A percentile compares a stretch with the other conserved stretches of the same genome.
Conservation (phyloP, 2,329 filamentous ascomycete species). For the Parastagonospora nodorum region DNA sequence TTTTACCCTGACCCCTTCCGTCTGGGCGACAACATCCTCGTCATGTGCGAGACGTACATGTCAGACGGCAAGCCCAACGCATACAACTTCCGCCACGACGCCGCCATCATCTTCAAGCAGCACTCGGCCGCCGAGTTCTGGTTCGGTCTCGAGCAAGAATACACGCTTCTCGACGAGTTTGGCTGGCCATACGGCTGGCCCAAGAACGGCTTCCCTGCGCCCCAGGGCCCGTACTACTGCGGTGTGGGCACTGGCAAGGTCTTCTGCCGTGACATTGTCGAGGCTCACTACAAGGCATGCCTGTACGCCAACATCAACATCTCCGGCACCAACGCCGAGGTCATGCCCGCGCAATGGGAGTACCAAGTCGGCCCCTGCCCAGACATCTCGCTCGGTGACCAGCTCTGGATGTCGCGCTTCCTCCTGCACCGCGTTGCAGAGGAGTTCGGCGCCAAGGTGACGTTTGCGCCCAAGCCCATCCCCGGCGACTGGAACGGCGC, state of each 20-base stretch:
- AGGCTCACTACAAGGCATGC: constrained; percentile 90
- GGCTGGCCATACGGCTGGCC: constrained; percentile 94
- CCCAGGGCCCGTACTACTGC: constrained; percentile 96
- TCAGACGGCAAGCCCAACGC: constrained; percentile 95
- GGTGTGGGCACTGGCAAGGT: constrained; percentile 97
- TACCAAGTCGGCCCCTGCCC: constrained; percentile 92
- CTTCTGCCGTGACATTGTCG: constrained; percentile 96
- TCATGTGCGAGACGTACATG: constrained; percentile 94
- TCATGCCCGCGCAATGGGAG: constrained; percentile 98
- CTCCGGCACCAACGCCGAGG: constrained; percentile 98
- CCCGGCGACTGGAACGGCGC: constrained; percentile 97
- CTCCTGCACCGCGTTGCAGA: constrained; percentile 89
- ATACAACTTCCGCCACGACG: constrained; percentile 96
- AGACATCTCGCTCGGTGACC: constrained; percentile 89
- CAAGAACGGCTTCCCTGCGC: constrained; percentile 84
- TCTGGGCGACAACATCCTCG: constrained; percentile 86
- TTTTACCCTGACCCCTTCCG: constrained; percentile 94
- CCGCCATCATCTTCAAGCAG: constrained; percentile 84
- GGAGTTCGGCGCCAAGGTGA: constrained; percentile 95
- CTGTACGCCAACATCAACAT: constrained; percentile 90
- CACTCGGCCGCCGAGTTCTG: constrained; percentile 84
- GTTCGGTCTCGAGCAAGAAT: constrained; percentile 99
- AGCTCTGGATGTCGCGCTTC: constrained; percentile 94
- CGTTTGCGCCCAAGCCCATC: constrained; percentile 94
- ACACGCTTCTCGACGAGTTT: constrained; percentile 85